Conservation (phyloP, 148 eudicot species). For the Polygonum aviculare region DNA sequence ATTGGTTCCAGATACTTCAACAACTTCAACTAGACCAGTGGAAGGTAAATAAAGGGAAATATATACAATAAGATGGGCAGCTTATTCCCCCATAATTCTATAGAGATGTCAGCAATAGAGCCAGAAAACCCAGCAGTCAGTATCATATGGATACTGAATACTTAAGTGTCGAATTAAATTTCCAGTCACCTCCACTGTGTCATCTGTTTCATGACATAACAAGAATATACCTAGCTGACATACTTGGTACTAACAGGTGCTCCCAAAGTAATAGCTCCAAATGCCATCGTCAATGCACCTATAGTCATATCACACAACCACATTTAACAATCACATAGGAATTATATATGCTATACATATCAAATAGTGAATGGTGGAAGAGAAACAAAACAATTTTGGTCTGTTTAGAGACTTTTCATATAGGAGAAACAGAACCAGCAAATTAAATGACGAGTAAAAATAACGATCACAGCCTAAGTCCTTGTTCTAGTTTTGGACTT, state of each 20-base stretch:
- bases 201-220: slow-evolving; percentile 9
- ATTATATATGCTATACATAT: background rate
- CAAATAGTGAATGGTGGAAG: background rate
- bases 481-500: too few relatives aligned
- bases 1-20: slow-evolving; percentile 5
- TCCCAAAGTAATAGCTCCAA: slow-evolving; percentile 86
- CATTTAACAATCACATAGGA: background rate
- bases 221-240: slow-evolving; percentile 19
- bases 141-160: background rate
- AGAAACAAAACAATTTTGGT: background rate
- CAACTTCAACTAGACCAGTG: background rate
- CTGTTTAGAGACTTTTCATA: background rate
- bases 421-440: background rate
- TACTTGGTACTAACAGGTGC: slow-evolving; percentile 83
- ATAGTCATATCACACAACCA: background rate
- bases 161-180: background rate
- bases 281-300: slow-evolving; percentile 65
- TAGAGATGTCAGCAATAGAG: background rate
- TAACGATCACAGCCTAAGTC: background rate
- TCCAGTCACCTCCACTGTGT: background rate
- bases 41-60: background rate
- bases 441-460: background rate
- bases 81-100: background rate
- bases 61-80: background rate
- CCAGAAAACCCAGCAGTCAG: background rate